Evolutionary conservation across 768 basidiomycete species (phyloP), one percentile per base, ranked within the genome.

Genomic region (Hydnum rufescens): DNA sequence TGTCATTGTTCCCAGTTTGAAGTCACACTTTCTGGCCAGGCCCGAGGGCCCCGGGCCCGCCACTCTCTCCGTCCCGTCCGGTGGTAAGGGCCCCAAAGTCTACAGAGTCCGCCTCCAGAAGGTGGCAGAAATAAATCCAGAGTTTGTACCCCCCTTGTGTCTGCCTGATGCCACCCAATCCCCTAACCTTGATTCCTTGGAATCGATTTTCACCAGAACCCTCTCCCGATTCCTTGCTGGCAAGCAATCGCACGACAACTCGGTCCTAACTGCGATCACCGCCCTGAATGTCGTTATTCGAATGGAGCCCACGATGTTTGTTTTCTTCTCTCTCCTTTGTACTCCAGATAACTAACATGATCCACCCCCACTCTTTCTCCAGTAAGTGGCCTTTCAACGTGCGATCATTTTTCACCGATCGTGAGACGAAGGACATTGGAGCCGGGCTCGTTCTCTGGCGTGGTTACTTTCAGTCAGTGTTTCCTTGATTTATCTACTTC

Each of bases 361-460:
- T 5, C n/a, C n/a, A n/a, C n/a, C n/a, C 4, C 23, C 39, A 22
- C 39, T 13, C 29, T 51, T 16, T 3, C 25, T 16, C 29, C 42
- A 61, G 61, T 23, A 70, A 70, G 19, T 76, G 77, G 53, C 81
- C 83, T 0, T 82, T 78, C 69, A 80, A 83, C 51, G 72, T 77
- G 4, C 73, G 83, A 0, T 82, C 80, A 0, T 85, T 87, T 64
- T 87, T 78, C 62, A 80, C 78, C 0, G 64, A 73, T 23, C 61
- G 65, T 1, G 80, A 76, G 50, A 70, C 65, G 5, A 71, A 67
- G 44, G 58, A 64, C 28, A 68, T 71, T 8, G 69, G 82, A 0
- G 60, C 62, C 0, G 83, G 85, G 0, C 68, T 87, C 2, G 71
- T 75, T 13, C 69, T 84, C 0, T 82, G 82, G 82, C 71, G 83